Evolutionary conservation across 441 rosid genomes (phyloP), one percentile per base, ranked within the genome.

Genomic region (Viola pubescens): DNA sequence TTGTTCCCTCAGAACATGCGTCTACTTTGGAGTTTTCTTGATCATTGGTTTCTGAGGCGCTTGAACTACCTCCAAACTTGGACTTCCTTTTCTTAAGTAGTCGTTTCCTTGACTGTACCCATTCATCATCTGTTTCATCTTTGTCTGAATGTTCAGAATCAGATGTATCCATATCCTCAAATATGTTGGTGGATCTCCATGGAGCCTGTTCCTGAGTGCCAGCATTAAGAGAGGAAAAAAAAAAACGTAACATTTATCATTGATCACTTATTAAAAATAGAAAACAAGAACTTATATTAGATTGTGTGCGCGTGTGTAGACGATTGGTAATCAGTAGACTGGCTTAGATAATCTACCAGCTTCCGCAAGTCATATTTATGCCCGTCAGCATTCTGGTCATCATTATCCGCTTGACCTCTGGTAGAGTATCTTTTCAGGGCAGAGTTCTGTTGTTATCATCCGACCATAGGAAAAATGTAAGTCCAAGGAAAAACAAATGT

Each of bases 161-260:
- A 9, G 96, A 86, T 52, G 76, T 90, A 58, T 94, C 99, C 99
- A 94, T 94, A 76, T 94, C 97, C 66, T 88, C 97, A 43, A 75
- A 12, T 48, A 75, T 53, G 14, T 78, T 65, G 5, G 76, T 53
- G 0, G 99, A 86, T 60, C 67, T 79, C 45, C 95, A 75, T 4
- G 56, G 67, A 53, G 80, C 88, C 88, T 82, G 5, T 39, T 6
- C 38, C 34, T 26, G 34, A 26, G 34, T 26, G 34, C 34, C 34
- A 26, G 34, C 34, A 26, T 16, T 16, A 61, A 10, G 6, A 48
- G 7, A 1, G 9, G 37, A 38, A 56, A 12, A 37, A 9, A n/a
- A 62, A 37, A 48, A 11, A 12, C n/a, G 10, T 4, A 2, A 10
- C 2, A 37, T n/a, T n/a, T 16, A 38, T n/a, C 4, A 16, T 26